Conservation (phyloP, 768 basidiomycete species). For the Russula ochroleuca region DNA sequence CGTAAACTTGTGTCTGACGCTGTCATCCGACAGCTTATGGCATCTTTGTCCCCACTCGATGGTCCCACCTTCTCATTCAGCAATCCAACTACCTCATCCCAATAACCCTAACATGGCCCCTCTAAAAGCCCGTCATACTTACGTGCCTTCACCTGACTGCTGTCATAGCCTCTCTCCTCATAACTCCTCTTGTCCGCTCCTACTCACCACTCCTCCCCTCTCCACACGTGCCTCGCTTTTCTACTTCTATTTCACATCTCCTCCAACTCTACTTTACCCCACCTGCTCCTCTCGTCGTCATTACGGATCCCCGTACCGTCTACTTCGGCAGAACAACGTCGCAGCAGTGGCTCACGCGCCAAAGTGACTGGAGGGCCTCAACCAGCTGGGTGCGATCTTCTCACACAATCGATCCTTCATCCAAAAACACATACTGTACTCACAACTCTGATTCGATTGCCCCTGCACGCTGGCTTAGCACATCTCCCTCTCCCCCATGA, state of each 20-base stretch:
- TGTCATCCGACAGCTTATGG: constrained; percentile 15
- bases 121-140: constrained; percentile 15
- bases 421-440: too few relatives aligned
- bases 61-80: neutral
- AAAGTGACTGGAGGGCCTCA: neutral
- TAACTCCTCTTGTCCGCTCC: neutral
- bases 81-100: neutral
- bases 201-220: neutral
- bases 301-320: neutral
- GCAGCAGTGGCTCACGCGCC: neutral
- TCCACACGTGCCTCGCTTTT: neutral
- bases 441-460: constrained; percentile 2
- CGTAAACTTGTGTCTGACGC: constrained; percentile 18
- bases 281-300: neutral
- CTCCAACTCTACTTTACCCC: constrained; percentile 17
- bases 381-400: constrained; percentile 5
- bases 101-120: constrained; percentile 10
- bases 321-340: neutral
- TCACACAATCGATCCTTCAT: neutral
- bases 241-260: constrained; percentile 20
- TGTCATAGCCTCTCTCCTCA: neutral
- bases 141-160: constrained; percentile 7
- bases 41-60: neutral
- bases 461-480: neutral
- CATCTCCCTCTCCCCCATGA: neutral